Percentiles rank a stretch among this genome's conserved stretches.
These are phyloP conservation scores for Diplocarpon mali DNA, from an alignment of 2,329 filamentous ascomycete genomes.

Conservation along the genomic window DNA sequence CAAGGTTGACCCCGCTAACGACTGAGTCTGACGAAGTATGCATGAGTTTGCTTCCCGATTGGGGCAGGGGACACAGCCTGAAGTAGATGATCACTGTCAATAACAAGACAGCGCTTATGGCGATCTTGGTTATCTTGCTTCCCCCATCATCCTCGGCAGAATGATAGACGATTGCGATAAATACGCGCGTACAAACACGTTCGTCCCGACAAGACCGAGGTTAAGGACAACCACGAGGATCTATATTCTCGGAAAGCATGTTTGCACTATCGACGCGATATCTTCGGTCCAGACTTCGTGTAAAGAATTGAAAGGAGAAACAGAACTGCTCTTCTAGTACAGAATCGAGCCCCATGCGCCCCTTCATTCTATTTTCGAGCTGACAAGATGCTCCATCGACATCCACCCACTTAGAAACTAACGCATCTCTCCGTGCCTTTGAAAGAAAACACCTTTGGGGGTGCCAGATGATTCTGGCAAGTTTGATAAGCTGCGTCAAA, in stretches of 20 bases:
- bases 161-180: constrained; percentile 7
- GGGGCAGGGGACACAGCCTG: constrained; percentile 10
- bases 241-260: constrained; percentile 16
- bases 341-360: constrained; percentile 8
- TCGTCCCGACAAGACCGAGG: not conserved
- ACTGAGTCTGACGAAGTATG: constrained; percentile 5
- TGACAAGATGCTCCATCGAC: too few species aligned
- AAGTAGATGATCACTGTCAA: constrained; percentile 18
- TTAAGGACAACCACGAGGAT: constrained; percentile 1
- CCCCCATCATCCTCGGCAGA: constrained; percentile 1
- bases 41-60: constrained; percentile 20
- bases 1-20: constrained; percentile 6
- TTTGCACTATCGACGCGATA: constrained; percentile 18
- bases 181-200: constrained; percentile 14
- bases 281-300: constrained; percentile 17
- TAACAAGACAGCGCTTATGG: constrained; percentile 21
- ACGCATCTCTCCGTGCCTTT: too few species aligned
- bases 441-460: too few species aligned
- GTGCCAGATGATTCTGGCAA: too few species aligned
- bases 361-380: not conserved
- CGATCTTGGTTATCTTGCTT: constrained; percentile 6
- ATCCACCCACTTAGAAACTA: too few species aligned
- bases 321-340: constrained; percentile 3
- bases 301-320: constrained; percentile 9
- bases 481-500: too few species aligned